These are phyloP conservation scores for Stentor coeruleus DNA, from an alignment of 73 alveolate species.

Conservation along the genomic window DNA sequence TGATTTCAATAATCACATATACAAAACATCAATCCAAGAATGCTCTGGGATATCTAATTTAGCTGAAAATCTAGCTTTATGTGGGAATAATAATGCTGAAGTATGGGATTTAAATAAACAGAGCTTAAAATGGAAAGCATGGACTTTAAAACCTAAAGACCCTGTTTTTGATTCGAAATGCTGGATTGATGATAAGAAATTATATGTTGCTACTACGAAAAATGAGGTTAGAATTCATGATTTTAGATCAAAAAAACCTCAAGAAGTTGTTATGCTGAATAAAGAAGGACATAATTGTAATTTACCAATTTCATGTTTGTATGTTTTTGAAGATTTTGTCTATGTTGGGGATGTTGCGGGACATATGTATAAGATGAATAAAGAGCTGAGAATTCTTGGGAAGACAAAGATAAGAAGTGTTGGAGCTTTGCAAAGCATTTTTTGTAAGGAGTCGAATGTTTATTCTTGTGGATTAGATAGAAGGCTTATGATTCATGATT, in stretches of 20 bases:
- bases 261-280: background rate
- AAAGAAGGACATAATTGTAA: background rate
- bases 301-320: background rate
- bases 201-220: background rate
- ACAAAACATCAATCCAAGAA: background rate
- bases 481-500: background rate
- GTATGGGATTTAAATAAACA: background rate
- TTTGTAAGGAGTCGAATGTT: background rate
- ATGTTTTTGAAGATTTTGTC: background rate
- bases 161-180: background rate
- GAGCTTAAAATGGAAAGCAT: background rate
- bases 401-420: conserved; percentile 12
- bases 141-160: background rate
- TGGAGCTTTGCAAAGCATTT: background rate
- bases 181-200: background rate
- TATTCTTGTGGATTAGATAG: conserved; percentile 13
- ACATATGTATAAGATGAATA: conserved; percentile 1
- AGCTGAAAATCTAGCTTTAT: background rate
- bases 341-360: conserved; percentile 17
- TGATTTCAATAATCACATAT: background rate
- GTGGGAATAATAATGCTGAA: background rate
- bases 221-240: background rate
- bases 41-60: background rate
- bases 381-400: background rate
- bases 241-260: conserved; percentile 2